These are phyloP conservation scores for Scutellaria galericulata DNA, from an alignment of 257 asterid species.

Conservation along the genomic window DNA sequence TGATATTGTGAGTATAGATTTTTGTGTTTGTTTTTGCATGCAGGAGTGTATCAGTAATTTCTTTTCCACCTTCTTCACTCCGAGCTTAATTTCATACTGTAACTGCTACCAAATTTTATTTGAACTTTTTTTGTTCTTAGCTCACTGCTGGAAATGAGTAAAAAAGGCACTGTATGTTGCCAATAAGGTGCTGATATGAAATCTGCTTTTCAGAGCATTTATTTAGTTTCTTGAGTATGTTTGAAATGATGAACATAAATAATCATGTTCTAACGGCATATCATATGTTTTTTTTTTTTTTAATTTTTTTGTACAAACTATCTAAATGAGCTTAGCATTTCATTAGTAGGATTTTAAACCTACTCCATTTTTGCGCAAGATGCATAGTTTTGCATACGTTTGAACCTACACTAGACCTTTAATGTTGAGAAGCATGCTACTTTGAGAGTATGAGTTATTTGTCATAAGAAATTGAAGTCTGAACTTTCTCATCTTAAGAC, in stretches of 20 bases:
- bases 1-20: conserved; percentile 94
- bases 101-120: conserved; percentile 9
- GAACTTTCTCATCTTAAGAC: background rate
- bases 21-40: conserved; percentile 37
- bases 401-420: background rate
- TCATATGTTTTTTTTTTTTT: background rate
- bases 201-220: conserved; percentile 3
- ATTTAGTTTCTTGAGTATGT: background rate
- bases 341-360: background rate
- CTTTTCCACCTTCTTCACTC: background rate
- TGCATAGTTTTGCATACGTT: background rate
- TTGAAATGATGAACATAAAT: no score
- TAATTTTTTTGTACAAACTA: background rate
- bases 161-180: conserved; percentile 11
- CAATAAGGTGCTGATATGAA: background rate
- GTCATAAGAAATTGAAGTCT: conserved; percentile 2
- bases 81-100: background rate
- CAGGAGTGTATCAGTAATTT: conserved; percentile 25
- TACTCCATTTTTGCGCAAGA: conserved; percentile 12
- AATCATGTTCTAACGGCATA: no score
- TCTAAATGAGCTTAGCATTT: background rate
- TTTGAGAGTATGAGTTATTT: conserved; percentile 1
- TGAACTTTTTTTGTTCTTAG: conserved; percentile 2
- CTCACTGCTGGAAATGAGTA: conserved; percentile 3
- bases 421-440: background rate